phyloP scores from a whole-genome alignment of 2,329 filamentous ascomycete genomes.

The Didymella lethalis region DNA sequence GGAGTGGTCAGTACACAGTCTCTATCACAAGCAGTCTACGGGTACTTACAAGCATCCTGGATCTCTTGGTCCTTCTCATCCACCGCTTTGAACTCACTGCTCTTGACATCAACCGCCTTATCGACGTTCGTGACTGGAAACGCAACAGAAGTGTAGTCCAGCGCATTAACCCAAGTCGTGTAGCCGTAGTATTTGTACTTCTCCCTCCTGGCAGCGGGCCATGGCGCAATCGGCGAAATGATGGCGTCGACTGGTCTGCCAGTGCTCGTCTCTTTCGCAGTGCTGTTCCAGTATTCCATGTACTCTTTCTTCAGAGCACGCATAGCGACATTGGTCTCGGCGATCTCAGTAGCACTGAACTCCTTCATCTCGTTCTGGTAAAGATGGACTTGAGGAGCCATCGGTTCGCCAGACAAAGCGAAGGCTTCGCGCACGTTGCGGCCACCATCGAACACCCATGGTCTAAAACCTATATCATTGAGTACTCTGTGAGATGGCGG shows the following conservation, averaged over 20 bases:
- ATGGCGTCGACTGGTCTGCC: constrained; percentile 50
- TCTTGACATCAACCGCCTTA: constrained; percentile 37
- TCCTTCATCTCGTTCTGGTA: constrained; percentile 29
- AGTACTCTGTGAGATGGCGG: constrained; percentile 37
- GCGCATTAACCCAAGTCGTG: constrained; percentile 39
- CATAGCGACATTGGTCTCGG: constrained; percentile 43
- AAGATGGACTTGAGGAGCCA: constrained; percentile 36
- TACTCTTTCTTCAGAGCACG: constrained; percentile 45
- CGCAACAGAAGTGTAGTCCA: constrained; percentile 47
- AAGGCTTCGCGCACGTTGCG: constrained; percentile 42
- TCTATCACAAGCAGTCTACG: not conserved
- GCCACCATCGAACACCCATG: constrained; percentile 47
- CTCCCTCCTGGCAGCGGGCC: constrained; percentile 43
- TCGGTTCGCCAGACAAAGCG: constrained; percentile 45
- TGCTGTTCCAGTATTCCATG: constrained; percentile 51
- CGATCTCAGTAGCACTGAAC: constrained; percentile 42
- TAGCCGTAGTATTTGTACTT: constrained; percentile 48
- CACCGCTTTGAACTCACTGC: constrained; percentile 35
- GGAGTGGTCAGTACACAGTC: constrained; percentile 5
- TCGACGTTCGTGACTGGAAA: constrained; percentile 48
- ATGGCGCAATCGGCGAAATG: constrained; percentile 49
- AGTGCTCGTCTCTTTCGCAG: constrained; percentile 33
- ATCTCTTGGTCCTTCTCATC: constrained; percentile 38
- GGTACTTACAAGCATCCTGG: constrained; percentile 40
- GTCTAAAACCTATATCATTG: constrained; percentile 30